Conservation (phyloP, 1,284 basidiomycete genomes). For the Moesziomyces sp. region DNA sequence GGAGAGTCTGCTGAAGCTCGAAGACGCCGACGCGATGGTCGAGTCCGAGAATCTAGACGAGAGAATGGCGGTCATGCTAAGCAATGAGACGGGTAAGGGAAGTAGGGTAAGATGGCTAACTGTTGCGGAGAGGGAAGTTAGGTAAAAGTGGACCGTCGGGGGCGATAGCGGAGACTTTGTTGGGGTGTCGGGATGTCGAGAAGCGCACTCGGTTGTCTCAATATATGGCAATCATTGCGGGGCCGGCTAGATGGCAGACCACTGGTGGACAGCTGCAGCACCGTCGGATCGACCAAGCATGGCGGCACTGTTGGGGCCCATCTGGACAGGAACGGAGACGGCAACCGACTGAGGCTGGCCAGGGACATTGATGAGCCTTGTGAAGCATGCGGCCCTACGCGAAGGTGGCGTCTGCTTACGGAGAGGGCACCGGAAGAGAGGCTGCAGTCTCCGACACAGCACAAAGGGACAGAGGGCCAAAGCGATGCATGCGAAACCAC, state of each 20-base stretch:
- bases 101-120: not conserved
- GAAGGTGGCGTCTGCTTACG: not conserved
- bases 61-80: slow-evolving; percentile 10
- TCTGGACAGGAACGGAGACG: not conserved
- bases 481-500: not conserved
- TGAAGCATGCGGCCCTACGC: slow-evolving; percentile 17
- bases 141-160: not conserved
- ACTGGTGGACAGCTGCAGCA: not conserved
- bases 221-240: not conserved
- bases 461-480: slow-evolving; percentile 7
- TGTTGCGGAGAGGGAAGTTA: not conserved
- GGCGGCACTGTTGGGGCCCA: not conserved
- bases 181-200: not conserved
- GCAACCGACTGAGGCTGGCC: not conserved
- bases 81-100: not conserved
- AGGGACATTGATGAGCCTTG: slow-evolving; percentile 17
- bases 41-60: slow-evolving; percentile 45
- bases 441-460: not conserved
- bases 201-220: not conserved
- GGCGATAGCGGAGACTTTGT: not conserved
- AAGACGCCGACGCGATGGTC: slow-evolving; percentile 31
- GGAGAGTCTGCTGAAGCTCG: slow-evolving; percentile 26
- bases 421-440: not conserved
- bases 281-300: too few relatives aligned
- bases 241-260: too few relatives aligned